Percentiles rank a stretch among this genome's conserved stretches.
phyloP scores from a whole-genome alignment of 2,329 filamentous ascomycete genomes.

The Alternaria incomplexa region DNA sequence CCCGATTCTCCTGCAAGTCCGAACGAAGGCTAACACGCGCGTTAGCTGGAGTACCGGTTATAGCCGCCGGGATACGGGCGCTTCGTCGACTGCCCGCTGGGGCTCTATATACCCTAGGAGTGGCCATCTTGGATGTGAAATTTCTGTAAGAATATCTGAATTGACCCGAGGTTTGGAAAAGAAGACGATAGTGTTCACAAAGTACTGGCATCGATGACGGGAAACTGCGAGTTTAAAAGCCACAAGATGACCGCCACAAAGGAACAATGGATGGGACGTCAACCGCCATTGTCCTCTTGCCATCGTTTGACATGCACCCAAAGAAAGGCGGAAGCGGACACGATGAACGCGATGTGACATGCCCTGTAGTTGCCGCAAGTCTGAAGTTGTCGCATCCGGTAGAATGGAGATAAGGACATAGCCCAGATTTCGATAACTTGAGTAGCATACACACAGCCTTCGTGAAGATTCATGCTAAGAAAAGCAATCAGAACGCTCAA shows the following conservation, averaged over 20 bases:
- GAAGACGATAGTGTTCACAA: background rate
- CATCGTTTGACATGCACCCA: background rate
- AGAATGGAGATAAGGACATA: background rate
- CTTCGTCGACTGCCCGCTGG: background rate
- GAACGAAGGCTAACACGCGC: background rate
- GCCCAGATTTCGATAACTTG: background rate
- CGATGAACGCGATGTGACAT: background rate
- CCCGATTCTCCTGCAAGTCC: background rate
- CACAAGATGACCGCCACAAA: background rate
- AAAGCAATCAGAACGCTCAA: background rate
- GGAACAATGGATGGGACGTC: background rate
- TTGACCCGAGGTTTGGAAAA: background rate
- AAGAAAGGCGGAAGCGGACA: background rate
- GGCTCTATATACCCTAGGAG: background rate
- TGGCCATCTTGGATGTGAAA: background rate
- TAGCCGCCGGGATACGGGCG: background rate
- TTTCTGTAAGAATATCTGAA: background rate
- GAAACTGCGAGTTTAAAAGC: background rate
- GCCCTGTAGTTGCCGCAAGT: background rate
- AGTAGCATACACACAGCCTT: background rate
- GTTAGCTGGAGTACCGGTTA: background rate
- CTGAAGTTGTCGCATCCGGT: background rate
- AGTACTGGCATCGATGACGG: background rate
- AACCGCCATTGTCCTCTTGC: background rate
- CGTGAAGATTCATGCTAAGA: background rate